phyloP scores from a whole-genome alignment of 257 asterid genomes.

The Plantago ovata region DNA sequence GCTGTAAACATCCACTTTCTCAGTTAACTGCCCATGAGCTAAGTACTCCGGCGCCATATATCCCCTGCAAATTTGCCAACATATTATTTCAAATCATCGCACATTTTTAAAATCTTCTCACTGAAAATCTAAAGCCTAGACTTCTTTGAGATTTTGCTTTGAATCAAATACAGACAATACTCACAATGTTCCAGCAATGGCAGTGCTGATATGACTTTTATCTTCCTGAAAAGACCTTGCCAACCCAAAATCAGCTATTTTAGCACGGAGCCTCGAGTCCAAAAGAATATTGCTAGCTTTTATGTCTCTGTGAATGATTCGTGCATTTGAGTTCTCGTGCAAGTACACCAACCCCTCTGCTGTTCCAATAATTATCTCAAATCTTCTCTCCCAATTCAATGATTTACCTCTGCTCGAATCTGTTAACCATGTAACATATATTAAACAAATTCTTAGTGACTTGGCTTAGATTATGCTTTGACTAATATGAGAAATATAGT shows the following conservation, averaged over 20 bases:
- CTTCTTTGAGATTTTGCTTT: too few species aligned
- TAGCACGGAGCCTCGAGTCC: slow-evolving; percentile 58
- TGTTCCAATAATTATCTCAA: slow-evolving; percentile 61
- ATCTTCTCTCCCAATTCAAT: slow-evolving; percentile 66
- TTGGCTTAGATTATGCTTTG: neutral
- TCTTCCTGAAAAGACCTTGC: slow-evolving; percentile 76
- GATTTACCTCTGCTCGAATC: slow-evolving; percentile 56
- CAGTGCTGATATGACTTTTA: slow-evolving; percentile 71
- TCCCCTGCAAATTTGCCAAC: slow-evolving; percentile 40
- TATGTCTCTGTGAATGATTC: slow-evolving; percentile 76
- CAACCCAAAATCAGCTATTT: slow-evolving; percentile 79
- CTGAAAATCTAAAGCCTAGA: neutral
- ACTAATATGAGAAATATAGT: neutral
- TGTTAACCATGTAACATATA: slow-evolving; percentile 20
- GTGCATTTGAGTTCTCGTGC: slow-evolving; percentile 56
- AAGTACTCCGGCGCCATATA: slow-evolving; percentile 78
- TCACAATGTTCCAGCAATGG: slow-evolving; percentile 79
- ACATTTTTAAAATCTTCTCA: neutral
- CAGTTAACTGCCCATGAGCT: slow-evolving; percentile 59
- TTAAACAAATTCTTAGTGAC: neutral
- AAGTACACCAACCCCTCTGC: slow-evolving; percentile 76
- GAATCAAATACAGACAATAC: slow-evolving; percentile 15
- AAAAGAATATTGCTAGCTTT: slow-evolving; percentile 72
- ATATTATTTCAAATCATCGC: neutral
- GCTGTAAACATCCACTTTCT: slow-evolving; percentile 67